These are phyloP conservation scores for Nicotiana obtusifolia DNA, from an alignment of 257 asterid genomes.

Conservation along the genomic window DNA sequence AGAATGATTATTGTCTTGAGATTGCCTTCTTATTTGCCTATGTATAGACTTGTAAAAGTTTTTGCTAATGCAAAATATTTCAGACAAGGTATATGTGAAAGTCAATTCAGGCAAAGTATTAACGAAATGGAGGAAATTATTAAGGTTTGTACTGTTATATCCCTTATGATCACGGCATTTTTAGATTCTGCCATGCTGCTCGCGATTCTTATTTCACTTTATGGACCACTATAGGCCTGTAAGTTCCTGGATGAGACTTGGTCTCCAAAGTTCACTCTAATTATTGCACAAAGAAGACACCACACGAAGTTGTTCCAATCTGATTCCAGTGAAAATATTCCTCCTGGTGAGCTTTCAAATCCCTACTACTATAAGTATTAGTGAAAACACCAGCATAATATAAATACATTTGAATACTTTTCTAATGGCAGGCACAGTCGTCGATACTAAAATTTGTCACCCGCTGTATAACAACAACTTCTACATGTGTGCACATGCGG, in stretches of 20 bases:
- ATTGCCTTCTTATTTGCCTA: background rate
- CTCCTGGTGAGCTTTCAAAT: conserved; percentile 29
- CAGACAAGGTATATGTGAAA: conserved; percentile 33
- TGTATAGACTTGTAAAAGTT: background rate
- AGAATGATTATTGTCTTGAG: background rate
- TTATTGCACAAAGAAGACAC: conserved; percentile 42
- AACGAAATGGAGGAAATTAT: conserved; percentile 38
- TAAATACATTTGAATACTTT: background rate
- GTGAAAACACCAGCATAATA: background rate
- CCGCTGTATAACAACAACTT: conserved; percentile 9
- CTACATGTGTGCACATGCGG: conserved; percentile 15
- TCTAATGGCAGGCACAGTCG: conserved; percentile 16
- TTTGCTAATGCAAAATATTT: background rate
- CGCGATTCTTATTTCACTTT: background rate
- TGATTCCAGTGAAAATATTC: conserved; percentile 22
- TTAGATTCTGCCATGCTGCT: background rate
- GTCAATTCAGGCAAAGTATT: conserved; percentile 29
- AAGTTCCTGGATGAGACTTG: conserved; percentile 40
- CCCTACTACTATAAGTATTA: background rate
- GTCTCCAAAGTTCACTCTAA: conserved; percentile 43
- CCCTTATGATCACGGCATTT: background rate
- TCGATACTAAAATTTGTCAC: conserved; percentile 20
- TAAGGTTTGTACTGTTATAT: conserved; percentile 25
- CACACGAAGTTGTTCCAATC: conserved; percentile 43
- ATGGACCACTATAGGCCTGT: conserved; percentile 29